A percentile compares a stretch with the other conserved stretches of the same genome.
Evolutionary conservation across 805 yeast genomes (phyloP).

Genomic region (Saturnispora bothae): DNA sequence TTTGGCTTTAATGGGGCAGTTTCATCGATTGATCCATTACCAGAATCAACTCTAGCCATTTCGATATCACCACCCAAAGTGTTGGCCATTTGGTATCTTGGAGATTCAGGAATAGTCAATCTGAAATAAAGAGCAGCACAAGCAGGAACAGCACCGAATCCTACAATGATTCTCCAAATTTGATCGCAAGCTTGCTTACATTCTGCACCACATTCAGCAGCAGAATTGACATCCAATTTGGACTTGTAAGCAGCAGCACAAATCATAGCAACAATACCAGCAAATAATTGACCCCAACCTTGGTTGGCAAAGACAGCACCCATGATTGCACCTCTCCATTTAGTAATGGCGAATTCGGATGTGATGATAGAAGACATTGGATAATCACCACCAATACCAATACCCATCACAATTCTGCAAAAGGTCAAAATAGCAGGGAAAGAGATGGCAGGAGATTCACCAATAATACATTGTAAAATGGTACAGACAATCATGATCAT

Average conservation of each 20-base stretch:
- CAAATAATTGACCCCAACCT: conserved; percentile 90
- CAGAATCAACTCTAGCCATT: conserved; percentile 40
- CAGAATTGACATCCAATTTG: conserved; percentile 43
- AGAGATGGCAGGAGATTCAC: conserved; percentile 59
- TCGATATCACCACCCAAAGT: conserved; percentile 35
- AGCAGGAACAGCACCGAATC: conserved; percentile 89
- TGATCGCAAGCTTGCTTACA: conserved; percentile 80
- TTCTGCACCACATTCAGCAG: conserved; percentile 50
- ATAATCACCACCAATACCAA: conserved; percentile 96
- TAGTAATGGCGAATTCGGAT: conserved; percentile 86
- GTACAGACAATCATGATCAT: conserved; percentile 77
- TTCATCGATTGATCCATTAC: conserved; percentile 38
- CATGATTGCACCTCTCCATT: conserved; percentile 98
- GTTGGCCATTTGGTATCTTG: conserved; percentile 78
- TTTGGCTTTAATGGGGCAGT: conserved; percentile 2
- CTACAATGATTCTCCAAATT: conserved; percentile 89
- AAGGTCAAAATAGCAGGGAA: conserved; percentile 67
- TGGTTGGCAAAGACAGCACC: conserved; percentile 94
- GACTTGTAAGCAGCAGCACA: conserved; percentile 69
- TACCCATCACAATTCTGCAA: conserved; percentile 83
- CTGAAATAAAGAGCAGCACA: conserved; percentile 76
- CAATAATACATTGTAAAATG: conserved; percentile 64
- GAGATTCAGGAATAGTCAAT: conserved; percentile 90
- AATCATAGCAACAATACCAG: conserved; percentile 73
- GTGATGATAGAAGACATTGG: conserved; percentile 90